Percentiles rank a stretch among this genome's conserved stretches.
Conservation (phyloP, 2,329 filamentous ascomycete genomes). For the Pseudogymnoascus destructans region DNA sequence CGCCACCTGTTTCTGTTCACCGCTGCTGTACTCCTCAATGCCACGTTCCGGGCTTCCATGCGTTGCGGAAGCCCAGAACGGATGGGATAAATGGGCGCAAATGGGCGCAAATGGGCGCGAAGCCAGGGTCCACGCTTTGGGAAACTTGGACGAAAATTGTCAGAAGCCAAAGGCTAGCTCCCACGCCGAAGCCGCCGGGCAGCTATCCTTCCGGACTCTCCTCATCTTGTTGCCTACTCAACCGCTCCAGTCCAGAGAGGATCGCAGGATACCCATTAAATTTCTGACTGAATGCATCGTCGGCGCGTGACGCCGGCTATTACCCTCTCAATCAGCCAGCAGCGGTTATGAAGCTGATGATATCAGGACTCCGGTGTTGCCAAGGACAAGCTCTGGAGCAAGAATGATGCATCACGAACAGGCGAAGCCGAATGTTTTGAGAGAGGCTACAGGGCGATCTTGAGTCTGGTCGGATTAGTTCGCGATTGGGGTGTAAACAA, state of each 20-base stretch:
- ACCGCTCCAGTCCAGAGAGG: background rate
- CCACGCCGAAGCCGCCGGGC: background rate
- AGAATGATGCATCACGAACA: background rate
- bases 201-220: background rate
- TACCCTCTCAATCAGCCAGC: background rate
- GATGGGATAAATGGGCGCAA: background rate
- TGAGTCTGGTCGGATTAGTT: background rate
- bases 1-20: background rate
- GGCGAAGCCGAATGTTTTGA: background rate
- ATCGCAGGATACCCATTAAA: background rate
- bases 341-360: background rate
- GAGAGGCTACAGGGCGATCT: background rate
- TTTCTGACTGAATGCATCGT: background rate
- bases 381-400: background rate
- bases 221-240: conserved; percentile 3
- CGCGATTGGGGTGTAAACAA: background rate
- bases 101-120: conserved; percentile 1
- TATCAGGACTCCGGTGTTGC: background rate
- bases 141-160: conserved; percentile 7
- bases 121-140: background rate
- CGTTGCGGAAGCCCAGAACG: background rate
- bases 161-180: background rate
- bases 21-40: background rate
- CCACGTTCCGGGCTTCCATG: background rate
- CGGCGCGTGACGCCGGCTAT: background rate